Conservation (phyloP, 2,329 filamentous ascomycete genomes). For the Byssoonygena ceratinophila region DNA sequence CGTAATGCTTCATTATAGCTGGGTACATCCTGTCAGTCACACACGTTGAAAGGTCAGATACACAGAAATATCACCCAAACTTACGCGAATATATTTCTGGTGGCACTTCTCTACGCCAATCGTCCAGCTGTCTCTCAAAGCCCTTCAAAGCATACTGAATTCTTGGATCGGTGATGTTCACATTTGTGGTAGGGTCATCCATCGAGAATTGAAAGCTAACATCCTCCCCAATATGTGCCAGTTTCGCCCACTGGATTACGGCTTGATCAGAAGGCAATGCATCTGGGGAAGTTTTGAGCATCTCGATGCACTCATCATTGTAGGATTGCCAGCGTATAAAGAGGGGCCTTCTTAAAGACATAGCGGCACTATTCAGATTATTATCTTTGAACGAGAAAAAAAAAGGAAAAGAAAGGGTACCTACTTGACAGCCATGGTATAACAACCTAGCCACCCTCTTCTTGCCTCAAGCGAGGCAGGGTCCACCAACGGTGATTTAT, state of each 20-base stretch:
- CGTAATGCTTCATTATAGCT: constrained; percentile 55
- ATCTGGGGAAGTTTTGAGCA: constrained; percentile 47
- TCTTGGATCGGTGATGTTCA: constrained; percentile 50
- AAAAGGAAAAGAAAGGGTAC: constrained; percentile 15
- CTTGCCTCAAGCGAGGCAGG: constrained; percentile 48
- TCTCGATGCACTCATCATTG: constrained; percentile 52
- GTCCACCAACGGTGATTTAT: constrained; percentile 31
- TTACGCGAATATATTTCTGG: constrained; percentile 47
- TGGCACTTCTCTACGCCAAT: constrained; percentile 48
- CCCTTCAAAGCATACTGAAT: constrained; percentile 54
- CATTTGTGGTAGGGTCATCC: constrained; percentile 49
- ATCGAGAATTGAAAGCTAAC: constrained; percentile 55
- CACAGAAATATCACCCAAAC: constrained; percentile 23
- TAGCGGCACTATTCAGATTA: constrained; percentile 40
- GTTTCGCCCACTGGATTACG: constrained; percentile 48
- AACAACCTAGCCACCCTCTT: constrained; percentile 51
- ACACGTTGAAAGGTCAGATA: too few species aligned
- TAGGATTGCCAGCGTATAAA: constrained; percentile 52
- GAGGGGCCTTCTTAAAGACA: constrained; percentile 49
- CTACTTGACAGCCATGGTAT: constrained; percentile 50
- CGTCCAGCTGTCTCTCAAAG: constrained; percentile 54
- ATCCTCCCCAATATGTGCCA: constrained; percentile 57
- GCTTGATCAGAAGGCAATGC: constrained; percentile 47
- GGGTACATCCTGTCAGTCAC: background rate
- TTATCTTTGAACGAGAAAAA: background rate